Base-by-base conservation (phyloP, 768 basidiomycete species). In the Boletus vermiculosoides region DNA sequence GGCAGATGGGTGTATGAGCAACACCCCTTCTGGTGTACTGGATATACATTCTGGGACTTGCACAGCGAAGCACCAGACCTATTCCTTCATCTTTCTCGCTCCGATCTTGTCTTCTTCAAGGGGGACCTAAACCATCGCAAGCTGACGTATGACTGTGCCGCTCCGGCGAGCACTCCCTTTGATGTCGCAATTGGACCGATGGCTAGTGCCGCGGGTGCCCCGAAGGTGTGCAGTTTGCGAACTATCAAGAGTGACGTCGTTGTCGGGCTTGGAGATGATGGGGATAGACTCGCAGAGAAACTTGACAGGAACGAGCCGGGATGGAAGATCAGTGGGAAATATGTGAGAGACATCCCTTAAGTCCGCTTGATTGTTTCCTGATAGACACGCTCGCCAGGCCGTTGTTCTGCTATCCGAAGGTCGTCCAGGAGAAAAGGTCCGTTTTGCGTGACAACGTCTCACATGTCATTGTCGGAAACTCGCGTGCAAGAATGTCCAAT, bases 241-340 rank as follows among this genome's bases (percentile, higher is more conserved):
- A 97, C 95, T 10, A 86, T 98, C 77, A 98, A 98, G 77, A 91
- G 88, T 60, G 95, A 98, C 64, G 94, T 97, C 42, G 94, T 98
- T 4, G 94, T 96, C 42, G 92, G 92, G 7, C 76, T 93, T 28
- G 90, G 88, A 36, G 69, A 78, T 9, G 74, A 87, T 12, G 86
- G 87, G 4, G 88, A 92, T 61, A 76, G 76, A 45, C 73, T 84
- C 37, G 92, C 91, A 3, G 88, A 92, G 71, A 80, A 78, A 55
- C 77, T 97, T n/a, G 92, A 96, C 71, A 78, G 88, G 65, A 79
- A 82, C 28, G 93, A 97, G 67, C 85, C 89, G 18, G 95, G 95
- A 49, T 98, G 95, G 95, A 95, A 94, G 78, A 96, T 97, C 66
- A 92, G 90, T 49, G 94, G 94, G 46, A 94, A 95, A 92, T 95